Evolutionary conservation across 306 rosid species (phyloP), one percentile per base, ranked within the genome.

Genomic region (Fagus crenata): DNA sequence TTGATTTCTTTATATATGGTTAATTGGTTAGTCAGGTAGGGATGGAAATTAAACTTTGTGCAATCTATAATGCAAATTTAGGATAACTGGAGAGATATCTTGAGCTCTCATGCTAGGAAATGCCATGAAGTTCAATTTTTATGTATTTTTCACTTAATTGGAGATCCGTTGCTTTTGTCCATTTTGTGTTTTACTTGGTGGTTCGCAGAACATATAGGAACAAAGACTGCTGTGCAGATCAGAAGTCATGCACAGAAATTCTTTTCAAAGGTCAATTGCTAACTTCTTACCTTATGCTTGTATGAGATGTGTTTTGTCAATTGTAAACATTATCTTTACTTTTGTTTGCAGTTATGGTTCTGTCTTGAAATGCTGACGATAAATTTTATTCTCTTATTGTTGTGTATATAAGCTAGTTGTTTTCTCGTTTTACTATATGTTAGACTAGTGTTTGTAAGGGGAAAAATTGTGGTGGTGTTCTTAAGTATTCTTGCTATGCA

Each of bases 171-270:
- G 69, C 58, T 69, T 67, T 70, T 78, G 61, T 49, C 53, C 41
- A 22, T 60, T 72, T 63, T 59, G 53, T 80, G 69, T 58, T 81
- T 76, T 80, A 77, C 77, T 81, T 82, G 72, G 64, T 84, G 79
- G 53, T 41, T 46, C 78, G 86, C 96, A 95, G 99, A 95, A 75
- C 99, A 95, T 83, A 90, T 95, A 76, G 99, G 99, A 85, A 95
- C 99, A 60, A 95, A 95, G 88, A 95, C 99, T 82, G 99, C 97
- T 71, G 99, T 95, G 84, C 99, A 95, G 87, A 95, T 95, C 86
- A 80, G 99, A 85, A 95, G 99, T 85, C 99, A 95, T 87, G 99
- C 99, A n/a, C 99, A 95, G 83, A 95, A 95, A 79, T 95, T 95
- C 85, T 95, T 95, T 89, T 86, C 99, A 84, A 95, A 95, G 99